These are phyloP conservation scores for Solanum chilense DNA, from an alignment of 257 asterid species.

Conservation along the genomic window DNA sequence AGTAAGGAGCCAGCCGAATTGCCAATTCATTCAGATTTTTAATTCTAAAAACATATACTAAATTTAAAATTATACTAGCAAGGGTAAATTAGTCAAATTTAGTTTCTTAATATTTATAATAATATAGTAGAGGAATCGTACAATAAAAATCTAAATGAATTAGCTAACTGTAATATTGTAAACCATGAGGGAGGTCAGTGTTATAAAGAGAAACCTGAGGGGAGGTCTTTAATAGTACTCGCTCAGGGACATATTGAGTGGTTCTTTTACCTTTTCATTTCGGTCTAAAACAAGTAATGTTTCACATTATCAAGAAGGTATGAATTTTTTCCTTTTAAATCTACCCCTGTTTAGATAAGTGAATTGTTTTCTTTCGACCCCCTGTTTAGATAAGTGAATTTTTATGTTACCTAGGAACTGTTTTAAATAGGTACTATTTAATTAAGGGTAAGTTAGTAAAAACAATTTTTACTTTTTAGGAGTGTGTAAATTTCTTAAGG, in stretches of 20 bases:
- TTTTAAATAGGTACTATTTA: neutral
- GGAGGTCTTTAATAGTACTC: neutral
- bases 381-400: neutral
- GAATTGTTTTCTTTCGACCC: neutral
- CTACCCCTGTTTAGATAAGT: neutral
- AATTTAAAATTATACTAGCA: neutral
- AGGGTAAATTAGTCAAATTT: neutral
- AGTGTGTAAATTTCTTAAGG: neutral
- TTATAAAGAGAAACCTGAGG: neutral
- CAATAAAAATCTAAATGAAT: neutral
- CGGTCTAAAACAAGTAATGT: neutral
- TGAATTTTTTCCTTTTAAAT: neutral
- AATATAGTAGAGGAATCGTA: neutral
- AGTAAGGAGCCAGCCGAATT: neutral
- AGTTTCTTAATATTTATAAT: neutral
- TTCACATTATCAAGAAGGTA: neutral
- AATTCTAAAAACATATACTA: neutral
- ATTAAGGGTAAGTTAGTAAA: neutral
- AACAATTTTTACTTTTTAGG: neutral
- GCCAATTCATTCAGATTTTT: neutral
- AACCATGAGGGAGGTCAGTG: neutral
- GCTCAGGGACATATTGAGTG: neutral
- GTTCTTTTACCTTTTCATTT: neutral
- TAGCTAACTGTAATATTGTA: neutral
- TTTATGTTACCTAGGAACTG: neutral